Evolutionary conservation across 2,329 filamentous ascomycete genomes (phyloP).

Genomic region (Fusarium aywerte): DNA sequence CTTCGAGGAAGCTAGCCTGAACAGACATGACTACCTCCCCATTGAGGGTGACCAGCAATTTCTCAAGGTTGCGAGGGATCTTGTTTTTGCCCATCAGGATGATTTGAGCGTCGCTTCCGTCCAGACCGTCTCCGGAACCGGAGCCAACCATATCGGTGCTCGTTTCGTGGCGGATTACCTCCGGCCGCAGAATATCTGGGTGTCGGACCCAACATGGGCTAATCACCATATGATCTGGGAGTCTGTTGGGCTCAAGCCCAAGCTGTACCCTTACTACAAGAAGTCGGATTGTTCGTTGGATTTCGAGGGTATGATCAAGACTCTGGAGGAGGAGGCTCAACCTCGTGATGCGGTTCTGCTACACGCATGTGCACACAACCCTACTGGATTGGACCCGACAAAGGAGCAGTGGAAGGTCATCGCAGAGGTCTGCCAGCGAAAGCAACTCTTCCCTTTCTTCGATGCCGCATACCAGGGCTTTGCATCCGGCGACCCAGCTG

Average conservation of each 20-base stretch:
- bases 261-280: constrained; percentile 93
- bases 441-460: constrained; percentile 95
- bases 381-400: constrained; percentile 94
- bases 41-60: constrained; percentile 39
- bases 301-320: constrained; percentile 83
- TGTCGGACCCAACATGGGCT: constrained; percentile 95
- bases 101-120: constrained; percentile 62
- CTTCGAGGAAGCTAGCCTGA: constrained; percentile 23
- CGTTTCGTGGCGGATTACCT: constrained; percentile 93
- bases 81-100: constrained; percentile 32
- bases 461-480: constrained; percentile 98
- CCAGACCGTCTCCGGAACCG: constrained; percentile 97
- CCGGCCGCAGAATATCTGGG: constrained; percentile 81
- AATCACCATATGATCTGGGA: constrained; percentile 98
- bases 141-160: constrained; percentile 90
- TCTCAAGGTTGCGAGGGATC: constrained; percentile 30
- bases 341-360: constrained; percentile 85
- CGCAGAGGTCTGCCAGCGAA: constrained; percentile 76
- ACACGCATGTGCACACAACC: constrained; percentile 97
- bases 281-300: constrained; percentile 88
- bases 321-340: constrained; percentile 73
- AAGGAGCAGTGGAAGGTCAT: constrained; percentile 94
- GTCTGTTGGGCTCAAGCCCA: constrained; percentile 82
- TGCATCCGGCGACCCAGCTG: constrained; percentile 85
- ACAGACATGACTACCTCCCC: constrained; percentile 40